Evolutionary conservation across 345 rosid genomes (phyloP).

Genomic region (Physaria fendleri): DNA sequence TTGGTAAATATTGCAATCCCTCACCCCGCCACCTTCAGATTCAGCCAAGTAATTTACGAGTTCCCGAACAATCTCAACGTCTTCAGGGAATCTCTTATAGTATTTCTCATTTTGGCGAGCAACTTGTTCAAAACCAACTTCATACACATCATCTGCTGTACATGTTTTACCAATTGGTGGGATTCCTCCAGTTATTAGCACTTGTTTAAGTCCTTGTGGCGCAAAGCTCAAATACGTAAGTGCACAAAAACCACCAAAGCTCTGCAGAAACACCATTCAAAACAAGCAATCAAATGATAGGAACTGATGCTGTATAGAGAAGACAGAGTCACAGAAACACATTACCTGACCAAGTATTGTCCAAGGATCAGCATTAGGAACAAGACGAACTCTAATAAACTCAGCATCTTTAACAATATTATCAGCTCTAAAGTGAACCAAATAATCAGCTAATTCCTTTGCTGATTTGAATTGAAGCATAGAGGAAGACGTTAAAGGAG

Average conservation of each 20-base stretch:
- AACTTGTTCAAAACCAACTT: slow-evolving; percentile 49
- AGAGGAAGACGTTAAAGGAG: slow-evolving; percentile 74
- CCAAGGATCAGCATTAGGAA: slow-evolving; percentile 84
- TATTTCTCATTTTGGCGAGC: slow-evolving; percentile 74
- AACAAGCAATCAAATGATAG: not conserved
- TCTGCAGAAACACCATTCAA: slow-evolving; percentile 41
- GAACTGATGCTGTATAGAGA: not conserved
- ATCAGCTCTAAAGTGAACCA: slow-evolving; percentile 76
- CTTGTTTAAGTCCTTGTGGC: slow-evolving; percentile 86
- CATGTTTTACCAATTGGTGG: slow-evolving; percentile 74
- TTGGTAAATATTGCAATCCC: slow-evolving; percentile 15
- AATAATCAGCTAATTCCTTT: slow-evolving; percentile 49
- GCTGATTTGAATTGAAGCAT: slow-evolving; percentile 76
- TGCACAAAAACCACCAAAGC: slow-evolving; percentile 94
- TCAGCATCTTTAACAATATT: slow-evolving; percentile 88
- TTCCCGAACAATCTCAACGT: slow-evolving; percentile 58
- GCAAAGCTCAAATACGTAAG: slow-evolving; percentile 85
- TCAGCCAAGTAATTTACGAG: slow-evolving; percentile 58
- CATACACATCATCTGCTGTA: slow-evolving; percentile 64
- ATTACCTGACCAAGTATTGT: slow-evolving; percentile 82
- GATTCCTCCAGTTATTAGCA: slow-evolving; percentile 83
- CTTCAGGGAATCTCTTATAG: slow-evolving; percentile 85
- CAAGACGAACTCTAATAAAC: slow-evolving; percentile 65
- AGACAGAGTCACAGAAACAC: not conserved
- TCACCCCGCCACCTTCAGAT: slow-evolving; percentile 84